Percentiles rank a stretch among this genome's conserved stretches.
These are phyloP conservation scores for Triangularia setosa DNA, from an alignment of 2,329 filamentous ascomycete genomes.

Conservation along the genomic window DNA sequence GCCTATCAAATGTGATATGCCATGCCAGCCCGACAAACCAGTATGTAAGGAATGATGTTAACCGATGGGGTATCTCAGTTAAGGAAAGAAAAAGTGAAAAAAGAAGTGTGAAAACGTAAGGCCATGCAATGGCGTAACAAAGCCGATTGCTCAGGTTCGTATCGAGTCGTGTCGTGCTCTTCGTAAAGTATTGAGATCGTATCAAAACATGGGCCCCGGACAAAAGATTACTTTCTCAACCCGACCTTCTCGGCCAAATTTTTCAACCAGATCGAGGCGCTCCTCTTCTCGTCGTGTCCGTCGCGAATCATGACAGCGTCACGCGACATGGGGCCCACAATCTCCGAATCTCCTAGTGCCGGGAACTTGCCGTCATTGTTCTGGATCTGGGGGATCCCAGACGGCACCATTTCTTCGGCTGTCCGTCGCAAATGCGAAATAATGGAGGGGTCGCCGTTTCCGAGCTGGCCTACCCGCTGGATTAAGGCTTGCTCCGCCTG, in stretches of 20 bases:
- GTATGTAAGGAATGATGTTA: constrained; percentile 8
- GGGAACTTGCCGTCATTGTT: constrained; percentile 82
- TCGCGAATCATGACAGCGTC: constrained; percentile 50
- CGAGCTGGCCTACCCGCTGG: constrained; percentile 42
- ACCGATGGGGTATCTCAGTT: constrained; percentile 20
- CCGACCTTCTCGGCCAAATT: constrained; percentile 45
- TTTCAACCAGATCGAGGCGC: constrained; percentile 45
- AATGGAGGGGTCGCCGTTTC: constrained; percentile 25
- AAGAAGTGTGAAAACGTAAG: background rate
- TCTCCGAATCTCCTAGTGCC: constrained; percentile 81
- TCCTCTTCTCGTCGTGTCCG: constrained; percentile 40
- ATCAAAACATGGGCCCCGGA: background rate
- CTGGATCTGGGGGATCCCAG: constrained; percentile 64
- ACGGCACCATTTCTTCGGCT: constrained; percentile 55
- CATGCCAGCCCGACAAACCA: background rate
- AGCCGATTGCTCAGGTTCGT: background rate
- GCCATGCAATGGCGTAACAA: background rate
- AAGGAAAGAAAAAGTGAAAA: constrained; percentile 9
- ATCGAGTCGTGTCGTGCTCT: background rate
- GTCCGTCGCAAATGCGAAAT: constrained; percentile 33
- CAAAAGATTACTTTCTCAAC: constrained; percentile 28
- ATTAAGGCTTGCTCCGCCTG: constrained; percentile 63
- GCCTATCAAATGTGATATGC: background rate
- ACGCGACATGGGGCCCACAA: constrained; percentile 85
- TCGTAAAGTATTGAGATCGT: background rate